Base-by-base conservation (phyloP, 176 grass and related monocot species). In the Phragmites australis region DNA sequence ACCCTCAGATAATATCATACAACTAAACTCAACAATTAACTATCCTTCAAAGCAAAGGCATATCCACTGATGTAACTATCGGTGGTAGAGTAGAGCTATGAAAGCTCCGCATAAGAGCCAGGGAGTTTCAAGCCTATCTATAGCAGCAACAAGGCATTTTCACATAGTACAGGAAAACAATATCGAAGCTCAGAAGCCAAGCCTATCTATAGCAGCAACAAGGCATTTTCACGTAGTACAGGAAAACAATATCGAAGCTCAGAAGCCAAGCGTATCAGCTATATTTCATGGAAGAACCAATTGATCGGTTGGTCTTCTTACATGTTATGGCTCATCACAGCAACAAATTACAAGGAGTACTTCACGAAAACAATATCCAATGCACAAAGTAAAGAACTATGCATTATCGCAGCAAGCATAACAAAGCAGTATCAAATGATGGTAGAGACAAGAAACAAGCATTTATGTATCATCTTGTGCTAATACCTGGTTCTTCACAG, bases 261-360 rank as follows among this genome's bases (percentile, higher is more conserved):
- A 97, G 87, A 97, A 94, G 89, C 89, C 91, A 93, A 92, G 89
- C 89, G 82, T 92, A 90, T 90, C 89, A 88, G 74, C 25, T 13
- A 70, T 81, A 97, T 86, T 84, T 85, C 87, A 90, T 17, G 2
- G 77, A 87, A 90, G 83, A 70, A 56, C 88, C 85, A 92, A 72
- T 78, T 75, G 69, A 81, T 68, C 53, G 29, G 58, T 70, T 77
- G 83, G 81, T 11, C 67, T 79, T 75, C 91, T 92, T 80, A 80
- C 9, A 83, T 85, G 91, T 97, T 89, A 94, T 42, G 71, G 85
- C 72, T 97, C 91, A 92, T 92, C 94, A 89, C 52, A 76, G 85
- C 79, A 81, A 48, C 34, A 49, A 73, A 86, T 19, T 47, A 74
- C 68, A 59, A 74, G 70, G 17, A 43, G 77, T 34, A 39, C 18